Conservation (phyloP, 306 rosid genomes). For the Citrullus colocynthis region DNA sequence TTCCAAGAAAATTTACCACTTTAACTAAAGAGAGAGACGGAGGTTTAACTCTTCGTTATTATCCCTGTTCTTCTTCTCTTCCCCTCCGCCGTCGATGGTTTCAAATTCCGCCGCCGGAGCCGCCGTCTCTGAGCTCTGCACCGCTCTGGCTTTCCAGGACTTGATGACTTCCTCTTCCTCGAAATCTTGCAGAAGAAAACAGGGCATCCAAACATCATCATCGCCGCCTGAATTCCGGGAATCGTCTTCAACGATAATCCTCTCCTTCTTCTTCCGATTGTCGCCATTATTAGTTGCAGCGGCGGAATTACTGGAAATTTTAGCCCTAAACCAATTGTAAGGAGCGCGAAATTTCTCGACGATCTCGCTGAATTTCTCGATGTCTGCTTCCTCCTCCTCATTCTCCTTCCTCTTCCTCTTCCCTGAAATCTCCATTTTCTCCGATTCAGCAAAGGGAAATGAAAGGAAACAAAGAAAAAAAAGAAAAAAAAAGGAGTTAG, state of each 20-base stretch:
- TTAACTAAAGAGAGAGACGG: not conserved
- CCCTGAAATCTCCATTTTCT: conserved; percentile 14
- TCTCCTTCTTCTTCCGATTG: not conserved
- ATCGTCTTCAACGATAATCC: not conserved
- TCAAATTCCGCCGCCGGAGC: not conserved
- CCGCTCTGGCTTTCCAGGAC: not conserved
- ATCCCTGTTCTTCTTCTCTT: not conserved
- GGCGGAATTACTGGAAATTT: not conserved
- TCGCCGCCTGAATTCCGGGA: not conserved
- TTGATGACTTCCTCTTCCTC: conserved; percentile 10
- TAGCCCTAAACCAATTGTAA: not conserved
- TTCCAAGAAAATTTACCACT: no score
- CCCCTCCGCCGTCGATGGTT: not conserved
- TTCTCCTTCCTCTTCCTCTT: conserved; percentile 31
- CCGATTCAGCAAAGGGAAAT: no score
- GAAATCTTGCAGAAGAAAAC: conserved; percentile 40
- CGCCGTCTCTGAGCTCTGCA: not conserved
- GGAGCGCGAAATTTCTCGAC: conserved; percentile 34
- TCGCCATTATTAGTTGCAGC: not conserved
- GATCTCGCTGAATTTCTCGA: conserved; percentile 32
- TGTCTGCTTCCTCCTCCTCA: conserved; percentile 27
- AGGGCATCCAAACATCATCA: conserved; percentile 32
- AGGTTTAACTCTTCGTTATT: not conserved
- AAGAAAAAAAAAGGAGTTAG: no score
- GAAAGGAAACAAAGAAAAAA: no score